Conservation (phyloP, 805 yeast genomes). For the Starmerella apis region DNA sequence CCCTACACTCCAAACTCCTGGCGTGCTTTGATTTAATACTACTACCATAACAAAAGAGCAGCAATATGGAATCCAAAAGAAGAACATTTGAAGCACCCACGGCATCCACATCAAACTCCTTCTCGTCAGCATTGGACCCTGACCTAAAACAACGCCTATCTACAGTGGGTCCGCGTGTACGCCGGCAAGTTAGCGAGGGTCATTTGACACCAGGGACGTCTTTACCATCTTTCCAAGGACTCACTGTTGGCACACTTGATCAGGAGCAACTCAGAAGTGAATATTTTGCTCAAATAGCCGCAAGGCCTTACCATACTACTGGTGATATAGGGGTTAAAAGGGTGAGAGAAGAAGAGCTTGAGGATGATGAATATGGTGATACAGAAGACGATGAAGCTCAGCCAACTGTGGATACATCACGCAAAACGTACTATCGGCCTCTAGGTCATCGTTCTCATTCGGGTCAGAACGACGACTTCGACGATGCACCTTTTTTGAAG, state of each 20-base stretch:
- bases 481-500: constrained; percentile 27
- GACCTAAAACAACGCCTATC: constrained; percentile 25
- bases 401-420: constrained; percentile 1
- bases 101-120: constrained; percentile 8
- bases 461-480: constrained; percentile 25
- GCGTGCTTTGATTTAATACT: background rate
- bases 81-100: background rate
- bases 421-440: background rate
- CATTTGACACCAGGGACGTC: constrained; percentile 23
- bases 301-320: constrained; percentile 10
- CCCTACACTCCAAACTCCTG: background rate
- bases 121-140: constrained; percentile 15
- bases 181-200: constrained; percentile 30
- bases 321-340: constrained; percentile 5
- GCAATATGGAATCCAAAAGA: constrained; percentile 7
- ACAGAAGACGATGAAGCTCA: constrained; percentile 23
- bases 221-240: constrained; percentile 26
- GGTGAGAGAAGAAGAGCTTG: constrained; percentile 11
- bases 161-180: constrained; percentile 26
- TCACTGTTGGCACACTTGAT: constrained; percentile 25
- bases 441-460: constrained; percentile 13
- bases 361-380: constrained; percentile 25
- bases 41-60: background rate
- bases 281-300: background rate
- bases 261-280: constrained; percentile 11